Evolutionary conservation across 2,329 filamentous ascomycete species (phyloP).

Genomic region (Blastomyces parvus): DNA sequence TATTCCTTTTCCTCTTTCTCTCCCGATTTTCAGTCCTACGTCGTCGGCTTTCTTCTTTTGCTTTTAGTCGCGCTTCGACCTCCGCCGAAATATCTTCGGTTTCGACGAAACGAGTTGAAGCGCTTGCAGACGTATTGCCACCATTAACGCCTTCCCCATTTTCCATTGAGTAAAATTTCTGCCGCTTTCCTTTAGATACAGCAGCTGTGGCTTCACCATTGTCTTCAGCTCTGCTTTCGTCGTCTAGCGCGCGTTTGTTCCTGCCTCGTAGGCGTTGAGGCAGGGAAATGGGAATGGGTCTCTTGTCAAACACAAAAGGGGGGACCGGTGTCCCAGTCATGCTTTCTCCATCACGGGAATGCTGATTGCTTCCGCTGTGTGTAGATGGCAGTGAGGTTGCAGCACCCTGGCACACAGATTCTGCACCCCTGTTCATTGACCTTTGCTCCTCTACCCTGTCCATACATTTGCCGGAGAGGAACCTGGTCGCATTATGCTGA

Average conservation of each 20-base stretch:
- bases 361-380: background rate
- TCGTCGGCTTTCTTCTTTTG: slow-evolving; percentile 34
- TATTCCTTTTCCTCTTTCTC: slow-evolving; percentile 36
- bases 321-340: slow-evolving; percentile 5
- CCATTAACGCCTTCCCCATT: background rate
- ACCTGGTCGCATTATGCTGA: slow-evolving; percentile 13
- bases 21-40: slow-evolving; percentile 25
- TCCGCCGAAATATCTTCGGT: slow-evolving; percentile 39
- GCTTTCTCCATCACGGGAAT: background rate
- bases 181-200: slow-evolving; percentile 18
- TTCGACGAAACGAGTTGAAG: slow-evolving; percentile 18
- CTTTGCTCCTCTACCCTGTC: slow-evolving; percentile 14
- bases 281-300: slow-evolving; percentile 15
- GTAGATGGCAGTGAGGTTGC: background rate
- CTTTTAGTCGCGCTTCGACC: slow-evolving; percentile 36
- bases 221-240: slow-evolving; percentile 13
- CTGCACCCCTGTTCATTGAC: slow-evolving; percentile 5
- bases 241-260: slow-evolving; percentile 19
- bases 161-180: slow-evolving; percentile 15
- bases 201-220: slow-evolving; percentile 1
- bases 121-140: background rate
- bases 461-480: slow-evolving; percentile 10
- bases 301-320: slow-evolving; percentile 15
- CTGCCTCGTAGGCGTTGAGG: slow-evolving; percentile 11
- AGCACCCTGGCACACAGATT: background rate